These are phyloP conservation scores for Sarocladium brachiariae DNA, from an alignment of 2,329 filamentous ascomycete species.

Conservation along the genomic window DNA sequence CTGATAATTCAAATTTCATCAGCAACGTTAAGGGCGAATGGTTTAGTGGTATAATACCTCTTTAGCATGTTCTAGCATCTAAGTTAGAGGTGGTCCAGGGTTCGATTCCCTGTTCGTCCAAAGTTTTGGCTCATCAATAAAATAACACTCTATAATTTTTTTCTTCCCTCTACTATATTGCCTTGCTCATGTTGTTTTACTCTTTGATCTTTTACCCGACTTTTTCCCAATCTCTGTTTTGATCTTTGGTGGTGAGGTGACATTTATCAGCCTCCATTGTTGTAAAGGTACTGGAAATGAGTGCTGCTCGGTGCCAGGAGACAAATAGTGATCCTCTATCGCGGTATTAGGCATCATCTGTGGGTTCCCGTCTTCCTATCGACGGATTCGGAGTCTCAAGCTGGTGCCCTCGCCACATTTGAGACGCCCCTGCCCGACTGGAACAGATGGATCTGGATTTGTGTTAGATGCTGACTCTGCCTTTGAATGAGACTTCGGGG, in stretches of 20 bases:
- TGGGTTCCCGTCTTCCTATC: too few species aligned
- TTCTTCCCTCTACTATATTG: not conserved
- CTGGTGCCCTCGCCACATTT: too few species aligned
- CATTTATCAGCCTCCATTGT: too few species aligned
- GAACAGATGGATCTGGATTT: not conserved
- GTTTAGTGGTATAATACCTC: slow-evolving; percentile 8
- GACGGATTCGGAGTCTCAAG: too few species aligned
- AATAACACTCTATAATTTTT: not conserved
- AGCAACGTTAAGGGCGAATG: slow-evolving; percentile 1
- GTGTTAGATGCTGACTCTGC: not conserved
- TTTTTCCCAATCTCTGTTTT: too few species aligned
- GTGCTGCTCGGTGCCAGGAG: too few species aligned
- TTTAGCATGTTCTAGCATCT: slow-evolving; percentile 8
- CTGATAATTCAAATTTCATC: not conserved
- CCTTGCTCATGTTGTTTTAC: not conserved
- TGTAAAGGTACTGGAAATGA: too few species aligned
- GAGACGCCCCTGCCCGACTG: not conserved
- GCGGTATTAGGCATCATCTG: too few species aligned
- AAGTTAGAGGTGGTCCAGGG: slow-evolving; percentile 8
- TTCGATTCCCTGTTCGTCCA: slow-evolving; percentile 8
- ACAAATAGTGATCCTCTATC: too few species aligned
- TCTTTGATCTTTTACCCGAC: not conserved
- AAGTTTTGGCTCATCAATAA: not conserved
- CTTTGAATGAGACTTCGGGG: too few species aligned
- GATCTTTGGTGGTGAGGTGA: too few species aligned